Evolutionary conservation across 768 basidiomycete species (phyloP), one percentile per base, ranked within the genome.

Genomic region (Rhizopogon vulgaris): DNA sequence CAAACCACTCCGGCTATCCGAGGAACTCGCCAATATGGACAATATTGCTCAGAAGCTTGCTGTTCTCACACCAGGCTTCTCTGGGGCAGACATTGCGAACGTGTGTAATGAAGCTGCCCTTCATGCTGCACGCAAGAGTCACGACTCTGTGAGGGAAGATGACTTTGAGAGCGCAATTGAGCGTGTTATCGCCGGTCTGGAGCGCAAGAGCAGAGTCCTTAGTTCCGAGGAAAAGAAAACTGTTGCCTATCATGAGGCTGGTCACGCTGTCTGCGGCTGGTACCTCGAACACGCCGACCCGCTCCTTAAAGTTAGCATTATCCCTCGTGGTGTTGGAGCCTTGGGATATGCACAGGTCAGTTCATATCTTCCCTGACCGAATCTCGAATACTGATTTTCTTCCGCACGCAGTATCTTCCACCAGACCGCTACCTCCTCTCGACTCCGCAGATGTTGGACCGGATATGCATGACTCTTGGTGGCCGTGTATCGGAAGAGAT

Each of bases 91-190:
- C 65, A 95, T 99, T 58, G 96, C 96, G 54, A 99, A 99, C 61
- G 95, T 98, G 17, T 96, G 93, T 68, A 99, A 99, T 67, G 96
- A 99, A 68, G 93, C 93, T 27, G 96, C 96, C 1, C 75, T 99
- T 34, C 89, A 94, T 53, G 95, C 95, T 15, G 96, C 96, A 28
- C 85, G 96, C 52, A 82, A 85, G 51, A 78, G 79, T 4, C 83
- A 86, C 14, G 90, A 94, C 41, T 80, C 68, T 24, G 86, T 99
- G 9, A 78, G 82, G 54, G 85, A 93, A 47, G 73, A 75, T 24
- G 90, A 99, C 71, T 99, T 99, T 65, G 95, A 98, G 63, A 91
- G 88, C 41, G 94, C 96, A 8, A 97, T 99, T 57, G 96, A 99
- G 74, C 83, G 96, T 38, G 96, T 99, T 34, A 94, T 98, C 57